Evolutionary conservation across 164 flowering plant genomes (phyloP), one percentile per base, ranked within the genome.

Genomic region (Dillenia suffruticosa): DNA sequence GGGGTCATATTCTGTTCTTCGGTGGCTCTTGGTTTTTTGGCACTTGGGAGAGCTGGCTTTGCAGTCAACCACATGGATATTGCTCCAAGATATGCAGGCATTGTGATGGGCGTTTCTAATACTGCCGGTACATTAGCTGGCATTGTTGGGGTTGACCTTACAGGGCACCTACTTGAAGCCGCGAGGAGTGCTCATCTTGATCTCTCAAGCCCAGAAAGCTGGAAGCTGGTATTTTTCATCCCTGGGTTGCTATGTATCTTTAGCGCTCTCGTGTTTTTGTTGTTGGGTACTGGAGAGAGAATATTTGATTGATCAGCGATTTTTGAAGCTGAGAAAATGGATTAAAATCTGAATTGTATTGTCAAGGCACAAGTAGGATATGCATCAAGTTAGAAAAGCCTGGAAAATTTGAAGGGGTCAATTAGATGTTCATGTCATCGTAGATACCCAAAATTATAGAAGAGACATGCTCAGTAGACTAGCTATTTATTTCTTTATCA

Each of bases 1-100:
- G 94, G 96, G 8, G 97, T 85, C 40, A 76, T 91, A 49, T 71
- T 92, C 53, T 89, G 90, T 69, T 89, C 97, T 58, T 87, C 96
- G 9, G 74, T 92, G 61, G 87, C 96, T 64, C 90, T 89, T 63
- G 97, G 97, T 32, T 89, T 87, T 76, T 76, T 91, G 72, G 96
- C 97, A 7, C 75, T 92, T 7, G 96, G 96, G 12, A 78, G 97
- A 74, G 97, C 96, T 47, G 97, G 97, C 13, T 91, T 91, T 79
- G 97, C 97, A 5, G 93, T 91, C 56, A 91, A 91, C 67, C 97
- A 91, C 75, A 82, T 91, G 97, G 97, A 88, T 72, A 72, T 90
- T 72, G 95, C 97, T 64, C 97, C 97, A 1, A 77, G 87, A 61
- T 90, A 88, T 74, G 97, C 97, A 9, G 97, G 95, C 54, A 88